Percentiles rank a stretch among this genome's conserved stretches.
phyloP scores from a whole-genome alignment of 352 stramenopile species.

The Globisporangium sylvaticum region DNA sequence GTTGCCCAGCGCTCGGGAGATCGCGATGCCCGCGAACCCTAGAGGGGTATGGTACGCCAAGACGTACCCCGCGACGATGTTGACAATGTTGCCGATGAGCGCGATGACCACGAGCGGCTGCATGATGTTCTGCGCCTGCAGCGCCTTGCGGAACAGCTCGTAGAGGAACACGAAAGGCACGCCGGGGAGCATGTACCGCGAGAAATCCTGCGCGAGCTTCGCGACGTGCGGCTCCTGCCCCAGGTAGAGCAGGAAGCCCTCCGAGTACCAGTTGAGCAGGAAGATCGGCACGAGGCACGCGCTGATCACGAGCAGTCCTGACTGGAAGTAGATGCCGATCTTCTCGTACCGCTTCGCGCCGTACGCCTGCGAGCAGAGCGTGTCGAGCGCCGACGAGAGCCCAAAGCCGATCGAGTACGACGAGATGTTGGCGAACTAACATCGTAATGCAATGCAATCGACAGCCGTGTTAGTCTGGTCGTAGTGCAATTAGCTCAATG shows the following conservation, averaged over 20 bases:
- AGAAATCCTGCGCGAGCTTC: constrained; percentile 49
- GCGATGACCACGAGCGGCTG: constrained; percentile 69
- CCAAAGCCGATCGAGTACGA: constrained; percentile 58
- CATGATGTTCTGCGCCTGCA: constrained; percentile 78
- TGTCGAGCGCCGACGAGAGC: constrained; percentile 73
- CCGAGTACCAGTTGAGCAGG: constrained; percentile 57
- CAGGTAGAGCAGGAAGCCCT: constrained; percentile 38
- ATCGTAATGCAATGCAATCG: background rate
- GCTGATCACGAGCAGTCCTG: constrained; percentile 48
- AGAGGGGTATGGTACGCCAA: constrained; percentile 70
- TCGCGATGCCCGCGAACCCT: constrained; percentile 68
- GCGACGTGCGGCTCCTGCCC: constrained; percentile 51
- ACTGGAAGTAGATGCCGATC: constrained; percentile 80
- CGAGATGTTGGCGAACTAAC: constrained; percentile 68
- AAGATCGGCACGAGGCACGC: constrained; percentile 44
- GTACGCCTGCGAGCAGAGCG: constrained; percentile 65
- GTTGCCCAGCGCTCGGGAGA: constrained; percentile 52
- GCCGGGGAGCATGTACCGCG: constrained; percentile 46
- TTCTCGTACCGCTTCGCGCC: constrained; percentile 52
- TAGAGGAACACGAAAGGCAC: constrained; percentile 77
- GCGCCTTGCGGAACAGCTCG: constrained; percentile 75
- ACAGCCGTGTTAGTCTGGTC: no score
- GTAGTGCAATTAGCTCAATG: no score
- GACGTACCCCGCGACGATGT: constrained; percentile 49
- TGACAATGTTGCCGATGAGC: constrained; percentile 59